These are phyloP conservation scores for Anacardium occidentale DNA, from an alignment of 345 rosid genomes.

Conservation along the genomic window DNA sequence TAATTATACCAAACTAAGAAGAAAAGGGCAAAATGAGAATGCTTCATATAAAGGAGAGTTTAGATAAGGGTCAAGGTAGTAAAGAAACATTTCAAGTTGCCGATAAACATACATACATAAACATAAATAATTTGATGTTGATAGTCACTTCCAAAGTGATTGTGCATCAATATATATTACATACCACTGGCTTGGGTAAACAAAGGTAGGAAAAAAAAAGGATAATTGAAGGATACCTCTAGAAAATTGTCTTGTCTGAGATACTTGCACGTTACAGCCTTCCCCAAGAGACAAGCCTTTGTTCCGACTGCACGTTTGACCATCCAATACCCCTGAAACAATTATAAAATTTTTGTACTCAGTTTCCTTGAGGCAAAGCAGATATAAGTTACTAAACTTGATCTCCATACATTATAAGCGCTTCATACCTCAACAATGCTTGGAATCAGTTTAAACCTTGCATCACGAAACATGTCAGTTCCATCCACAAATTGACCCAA, in stretches of 20 bases:
- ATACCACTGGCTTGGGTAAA: not conserved
- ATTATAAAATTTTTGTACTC: conserved; percentile 8
- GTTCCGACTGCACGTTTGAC: conserved; percentile 99
- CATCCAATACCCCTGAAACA: conserved; percentile 94
- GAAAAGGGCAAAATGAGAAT: not conserved
- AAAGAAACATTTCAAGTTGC: not conserved
- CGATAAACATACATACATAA: not conserved
- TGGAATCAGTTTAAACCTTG: conserved; percentile 91
- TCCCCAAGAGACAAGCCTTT: conserved; percentile 93
- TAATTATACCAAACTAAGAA: not conserved
- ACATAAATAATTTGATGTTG: not conserved
- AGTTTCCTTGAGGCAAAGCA: conserved; percentile 5
- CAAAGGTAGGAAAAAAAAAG: not conserved
- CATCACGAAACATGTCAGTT: conserved; percentile 73
- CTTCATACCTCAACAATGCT: conserved; percentile 80
- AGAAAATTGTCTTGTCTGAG: conserved; percentile 88
- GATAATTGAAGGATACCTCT: conserved; percentile 49
- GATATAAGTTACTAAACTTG: not conserved
- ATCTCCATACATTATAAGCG: not conserved
- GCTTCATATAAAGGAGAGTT: not conserved
- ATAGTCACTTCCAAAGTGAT: not conserved
- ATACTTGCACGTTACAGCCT: conserved; percentile 95
- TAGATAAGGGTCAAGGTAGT: not conserved
- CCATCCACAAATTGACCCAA: conserved; percentile 85
- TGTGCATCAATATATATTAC: not conserved